These are phyloP conservation scores for Pestalotiopsis sp. DNA, from an alignment of 2,329 filamentous ascomycete species.

Conservation along the genomic window DNA sequence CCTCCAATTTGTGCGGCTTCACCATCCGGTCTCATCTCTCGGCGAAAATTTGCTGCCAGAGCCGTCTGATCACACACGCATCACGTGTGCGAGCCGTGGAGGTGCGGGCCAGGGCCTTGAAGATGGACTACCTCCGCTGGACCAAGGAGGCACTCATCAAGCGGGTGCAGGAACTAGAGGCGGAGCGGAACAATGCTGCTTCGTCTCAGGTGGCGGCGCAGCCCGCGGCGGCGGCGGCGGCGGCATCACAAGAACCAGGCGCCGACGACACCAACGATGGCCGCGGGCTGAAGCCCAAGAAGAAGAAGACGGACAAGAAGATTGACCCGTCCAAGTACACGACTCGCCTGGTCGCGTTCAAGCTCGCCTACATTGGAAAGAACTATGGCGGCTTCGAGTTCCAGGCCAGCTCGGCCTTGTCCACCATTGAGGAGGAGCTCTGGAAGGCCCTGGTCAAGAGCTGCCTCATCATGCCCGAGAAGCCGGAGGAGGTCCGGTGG, in stretches of 20 bases:
- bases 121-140: slow-evolving; percentile 64
- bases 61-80: slow-evolving; percentile 23
- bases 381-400: slow-evolving; percentile 94
- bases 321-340: slow-evolving; percentile 82
- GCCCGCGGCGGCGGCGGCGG: neutral
- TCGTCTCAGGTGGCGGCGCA: neutral
- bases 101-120: slow-evolving; percentile 13
- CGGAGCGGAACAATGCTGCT: slow-evolving; percentile 19
- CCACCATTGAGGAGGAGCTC: slow-evolving; percentile 89
- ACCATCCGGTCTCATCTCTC: neutral
- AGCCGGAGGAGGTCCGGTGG: slow-evolving; percentile 71
- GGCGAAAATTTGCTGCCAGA: neutral
- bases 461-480: slow-evolving; percentile 75
- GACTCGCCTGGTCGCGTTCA: slow-evolving; percentile 85
- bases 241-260: neutral
- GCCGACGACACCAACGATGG: neutral
- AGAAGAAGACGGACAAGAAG: slow-evolving; percentile 47
- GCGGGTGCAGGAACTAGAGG: slow-evolving; percentile 69
- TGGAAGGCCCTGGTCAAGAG: slow-evolving; percentile 89
- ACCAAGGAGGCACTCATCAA: slow-evolving; percentile 68
- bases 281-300: slow-evolving; percentile 18
- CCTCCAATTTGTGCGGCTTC: neutral
- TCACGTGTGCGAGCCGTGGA: slow-evolving; percentile 10
- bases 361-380: slow-evolving; percentile 90
- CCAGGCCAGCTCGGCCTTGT: slow-evolving; percentile 69